Percentiles rank a stretch among this genome's conserved stretches.
phyloP scores from a whole-genome alignment of 1,284 basidiomycete genomes.

The Apiotrichum gamsii region DNA sequence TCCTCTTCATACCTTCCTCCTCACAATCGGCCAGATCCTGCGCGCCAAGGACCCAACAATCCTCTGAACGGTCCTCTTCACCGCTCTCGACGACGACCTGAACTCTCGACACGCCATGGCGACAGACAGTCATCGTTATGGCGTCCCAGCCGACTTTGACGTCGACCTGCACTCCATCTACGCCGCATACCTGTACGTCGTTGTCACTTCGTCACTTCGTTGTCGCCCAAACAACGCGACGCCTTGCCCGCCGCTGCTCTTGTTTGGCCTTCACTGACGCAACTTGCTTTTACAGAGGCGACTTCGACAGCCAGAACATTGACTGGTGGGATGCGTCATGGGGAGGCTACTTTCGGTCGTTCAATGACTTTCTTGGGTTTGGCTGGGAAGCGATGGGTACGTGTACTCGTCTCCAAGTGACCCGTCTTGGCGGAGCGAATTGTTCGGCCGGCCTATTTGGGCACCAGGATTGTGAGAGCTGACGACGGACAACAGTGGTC shows the following conservation, averaged over 20 bases:
- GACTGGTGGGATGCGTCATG: slow-evolving; percentile 73
- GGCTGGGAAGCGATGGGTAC: slow-evolving; percentile 70
- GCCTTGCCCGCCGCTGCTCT: neutral
- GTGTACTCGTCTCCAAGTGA: no score
- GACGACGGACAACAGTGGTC: slow-evolving; percentile 57
- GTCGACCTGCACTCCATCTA: slow-evolving; percentile 80
- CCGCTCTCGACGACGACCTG: no score
- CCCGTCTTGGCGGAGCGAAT: neutral
- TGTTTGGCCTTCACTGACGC: no score
- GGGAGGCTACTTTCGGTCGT: slow-evolving; percentile 71
- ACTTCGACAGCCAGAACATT: slow-evolving; percentile 66
- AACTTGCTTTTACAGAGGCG: slow-evolving; percentile 47
- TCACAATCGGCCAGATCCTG: no score
- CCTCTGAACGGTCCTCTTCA: no score
- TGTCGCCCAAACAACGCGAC: neutral
- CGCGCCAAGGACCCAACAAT: no score
- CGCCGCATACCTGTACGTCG: slow-evolving; percentile 62
- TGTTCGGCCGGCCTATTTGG: no score
- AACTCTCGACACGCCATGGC: slow-evolving; percentile 29
- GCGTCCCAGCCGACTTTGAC: slow-evolving; percentile 72
- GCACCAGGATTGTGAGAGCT: neutral
- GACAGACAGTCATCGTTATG: slow-evolving; percentile 47
- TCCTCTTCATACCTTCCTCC: no score
- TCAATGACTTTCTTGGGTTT: slow-evolving; percentile 73
- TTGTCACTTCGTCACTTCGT: neutral